Conservation (phyloP, 1,284 basidiomycete genomes). For the Trametes versicolor region DNA sequence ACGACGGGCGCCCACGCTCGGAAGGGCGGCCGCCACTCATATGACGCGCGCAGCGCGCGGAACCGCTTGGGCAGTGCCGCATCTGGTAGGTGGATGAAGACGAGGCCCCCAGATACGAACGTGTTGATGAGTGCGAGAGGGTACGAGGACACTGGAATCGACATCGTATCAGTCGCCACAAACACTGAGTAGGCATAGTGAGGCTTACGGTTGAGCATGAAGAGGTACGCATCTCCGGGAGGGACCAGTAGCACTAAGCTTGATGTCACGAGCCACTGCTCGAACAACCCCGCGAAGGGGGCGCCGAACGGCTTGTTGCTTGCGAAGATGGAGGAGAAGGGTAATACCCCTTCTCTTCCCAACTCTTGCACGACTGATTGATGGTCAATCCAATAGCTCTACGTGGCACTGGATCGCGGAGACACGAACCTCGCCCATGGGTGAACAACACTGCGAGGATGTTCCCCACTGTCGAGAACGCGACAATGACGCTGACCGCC, state of each 20-base stretch:
- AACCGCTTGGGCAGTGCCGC: conserved; percentile 19
- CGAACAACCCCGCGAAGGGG: conserved; percentile 65
- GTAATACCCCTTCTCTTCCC: conserved; percentile 71
- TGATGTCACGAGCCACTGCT: conserved; percentile 64
- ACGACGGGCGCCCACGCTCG: conserved; percentile 58
- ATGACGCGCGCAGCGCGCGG: conserved; percentile 37
- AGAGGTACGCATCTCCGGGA: conserved; percentile 73
- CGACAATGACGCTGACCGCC: conserved; percentile 68
- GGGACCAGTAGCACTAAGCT: conserved; percentile 60
- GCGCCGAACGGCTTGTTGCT: conserved; percentile 72
- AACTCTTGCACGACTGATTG: conserved; percentile 72
- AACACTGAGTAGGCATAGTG: not conserved
- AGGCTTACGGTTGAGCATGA: conserved; percentile 67
- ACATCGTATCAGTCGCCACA: not conserved
- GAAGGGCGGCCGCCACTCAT: conserved; percentile 73
- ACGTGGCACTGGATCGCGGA: not conserved
- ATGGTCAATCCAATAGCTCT: not conserved
- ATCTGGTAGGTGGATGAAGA: conserved; percentile 62
- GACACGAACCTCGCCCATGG: conserved; percentile 64
- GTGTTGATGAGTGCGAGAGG: conserved; percentile 64
- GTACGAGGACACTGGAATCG: conserved; percentile 59
- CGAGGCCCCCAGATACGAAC: conserved; percentile 65
- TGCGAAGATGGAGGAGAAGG: conserved; percentile 67
- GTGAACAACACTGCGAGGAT: conserved; percentile 68
- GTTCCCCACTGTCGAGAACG: conserved; percentile 70